These are phyloP conservation scores for Bruguiera sexangula DNA, from an alignment of 345 rosid species.

Conservation along the genomic window DNA sequence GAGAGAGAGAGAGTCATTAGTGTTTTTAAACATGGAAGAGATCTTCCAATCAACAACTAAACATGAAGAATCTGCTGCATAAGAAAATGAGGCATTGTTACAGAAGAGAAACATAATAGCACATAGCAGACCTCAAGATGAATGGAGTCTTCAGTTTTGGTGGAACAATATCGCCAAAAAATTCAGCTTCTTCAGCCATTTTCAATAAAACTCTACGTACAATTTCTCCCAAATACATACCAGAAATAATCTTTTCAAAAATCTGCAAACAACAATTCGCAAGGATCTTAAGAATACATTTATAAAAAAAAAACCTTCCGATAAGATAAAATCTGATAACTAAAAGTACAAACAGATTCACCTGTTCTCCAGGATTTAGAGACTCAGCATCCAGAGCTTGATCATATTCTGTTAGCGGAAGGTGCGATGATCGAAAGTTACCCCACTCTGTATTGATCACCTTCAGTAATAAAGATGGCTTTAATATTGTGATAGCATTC, in stretches of 20 bases:
- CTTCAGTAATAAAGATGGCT: conserved; percentile 31
- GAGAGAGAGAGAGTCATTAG: no score
- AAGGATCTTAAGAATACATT: neutral
- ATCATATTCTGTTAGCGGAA: conserved; percentile 78
- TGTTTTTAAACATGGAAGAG: no score
- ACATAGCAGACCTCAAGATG: conserved; percentile 46
- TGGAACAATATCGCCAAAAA: conserved; percentile 80
- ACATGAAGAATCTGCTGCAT: neutral
- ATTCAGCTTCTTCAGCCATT: conserved; percentile 83
- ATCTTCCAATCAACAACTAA: no score
- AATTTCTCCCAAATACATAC: conserved; percentile 98
- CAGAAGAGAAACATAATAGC: neutral
- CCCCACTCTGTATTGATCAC: conserved; percentile 99
- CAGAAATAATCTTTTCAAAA: conserved; percentile 86
- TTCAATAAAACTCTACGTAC: conserved; percentile 71
- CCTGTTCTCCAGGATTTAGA: conserved; percentile 97
- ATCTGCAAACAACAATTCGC: conserved; percentile 42
- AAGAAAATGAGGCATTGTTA: neutral
- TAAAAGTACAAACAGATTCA: conserved; percentile 7
- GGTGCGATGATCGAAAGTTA: conserved; percentile 86
- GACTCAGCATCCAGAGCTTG: conserved; percentile 68
- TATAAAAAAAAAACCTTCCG: neutral
- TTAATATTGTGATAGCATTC: neutral
- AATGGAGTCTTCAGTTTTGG: conserved; percentile 61
- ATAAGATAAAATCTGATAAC: conserved; percentile 2